These are phyloP conservation scores for Zygoascus bituminiphila DNA, from an alignment of 805 yeast genomes.

Conservation along the genomic window DNA sequence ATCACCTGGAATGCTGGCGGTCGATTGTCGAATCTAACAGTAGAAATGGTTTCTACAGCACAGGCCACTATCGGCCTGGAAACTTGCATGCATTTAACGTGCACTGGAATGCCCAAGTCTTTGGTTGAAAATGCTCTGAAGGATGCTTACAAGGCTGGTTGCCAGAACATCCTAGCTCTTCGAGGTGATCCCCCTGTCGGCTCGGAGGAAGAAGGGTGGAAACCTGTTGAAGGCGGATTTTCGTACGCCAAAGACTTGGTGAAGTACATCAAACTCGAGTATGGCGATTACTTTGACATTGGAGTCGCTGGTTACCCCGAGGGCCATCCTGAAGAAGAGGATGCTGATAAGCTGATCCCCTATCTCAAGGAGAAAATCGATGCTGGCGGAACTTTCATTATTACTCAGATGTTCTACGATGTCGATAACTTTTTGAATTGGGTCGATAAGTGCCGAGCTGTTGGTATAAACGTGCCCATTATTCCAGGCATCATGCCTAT, in stretches of 20 bases:
- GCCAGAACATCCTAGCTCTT: constrained; percentile 88
- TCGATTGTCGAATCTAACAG: constrained; percentile 68
- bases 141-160: constrained; percentile 82
- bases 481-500: constrained; percentile 99
- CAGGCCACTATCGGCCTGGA: constrained; percentile 87
- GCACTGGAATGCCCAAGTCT: constrained; percentile 84
- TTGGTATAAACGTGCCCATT: constrained; percentile 76
- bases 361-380: constrained; percentile 83
- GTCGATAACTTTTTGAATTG: constrained; percentile 76
- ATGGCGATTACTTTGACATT: constrained; percentile 84
- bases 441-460: constrained; percentile 62
- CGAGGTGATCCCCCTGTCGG: constrained; percentile 85
- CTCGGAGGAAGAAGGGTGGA: constrained; percentile 18
- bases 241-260: constrained; percentile 83
- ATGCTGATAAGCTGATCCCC: constrained; percentile 42
- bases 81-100: constrained; percentile 96
- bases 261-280: constrained; percentile 59
- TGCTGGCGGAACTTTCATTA: constrained; percentile 87
- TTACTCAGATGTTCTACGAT: constrained; percentile 97
- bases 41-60: constrained; percentile 86
- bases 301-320: constrained; percentile 98
- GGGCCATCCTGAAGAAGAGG: constrained; percentile 86
- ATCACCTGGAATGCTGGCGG: constrained; percentile 99
- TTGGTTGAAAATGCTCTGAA: constrained; percentile 77
- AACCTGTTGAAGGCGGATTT: constrained; percentile 64